Conservation (phyloP, 2,329 filamentous ascomycete genomes). For the Neonectria faginata region DNA sequence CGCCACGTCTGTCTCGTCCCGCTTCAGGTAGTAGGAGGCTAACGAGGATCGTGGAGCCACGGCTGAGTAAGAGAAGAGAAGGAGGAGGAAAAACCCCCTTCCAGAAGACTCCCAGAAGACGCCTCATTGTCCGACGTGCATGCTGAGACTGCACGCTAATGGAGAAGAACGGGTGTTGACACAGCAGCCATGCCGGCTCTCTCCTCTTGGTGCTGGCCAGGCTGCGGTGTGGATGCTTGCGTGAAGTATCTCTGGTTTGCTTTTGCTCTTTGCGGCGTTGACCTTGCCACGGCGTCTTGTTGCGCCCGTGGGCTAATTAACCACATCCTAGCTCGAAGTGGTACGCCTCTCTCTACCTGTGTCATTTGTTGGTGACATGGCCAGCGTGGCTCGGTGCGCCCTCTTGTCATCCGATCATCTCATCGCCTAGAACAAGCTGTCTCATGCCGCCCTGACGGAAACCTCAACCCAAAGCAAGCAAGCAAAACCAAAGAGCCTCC, state of each 20-base stretch:
- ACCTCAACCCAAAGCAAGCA: neutral
- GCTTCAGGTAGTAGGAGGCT: neutral
- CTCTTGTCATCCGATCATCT: neutral
- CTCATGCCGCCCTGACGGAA: neutral
- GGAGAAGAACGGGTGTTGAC: slow-evolving; percentile 16
- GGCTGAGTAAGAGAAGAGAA: neutral
- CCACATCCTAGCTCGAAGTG: neutral
- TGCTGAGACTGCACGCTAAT: neutral
- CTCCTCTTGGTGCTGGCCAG: neutral
- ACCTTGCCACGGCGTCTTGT: slow-evolving; percentile 10
- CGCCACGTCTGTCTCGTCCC: too few species aligned
- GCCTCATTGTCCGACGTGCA: neutral
- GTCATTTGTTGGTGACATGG: neutral
- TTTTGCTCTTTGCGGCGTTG: neutral
- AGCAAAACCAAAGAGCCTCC: neutral
- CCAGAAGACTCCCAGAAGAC: slow-evolving; percentile 5
- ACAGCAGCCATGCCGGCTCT: slow-evolving; percentile 6
- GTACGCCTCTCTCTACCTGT: neutral
- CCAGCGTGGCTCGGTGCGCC: neutral
- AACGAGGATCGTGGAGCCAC: neutral
- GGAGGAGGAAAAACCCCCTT: neutral
- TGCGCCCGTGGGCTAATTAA: slow-evolving; percentile 14
- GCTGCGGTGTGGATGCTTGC: neutral
- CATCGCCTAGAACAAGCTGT: neutral
- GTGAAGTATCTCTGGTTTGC: neutral